A percentile compares a stretch with the other conserved stretches of the same genome.
Conservation (phyloP, 2,329 filamentous ascomycete species). For the Penicillium thymicola region DNA sequence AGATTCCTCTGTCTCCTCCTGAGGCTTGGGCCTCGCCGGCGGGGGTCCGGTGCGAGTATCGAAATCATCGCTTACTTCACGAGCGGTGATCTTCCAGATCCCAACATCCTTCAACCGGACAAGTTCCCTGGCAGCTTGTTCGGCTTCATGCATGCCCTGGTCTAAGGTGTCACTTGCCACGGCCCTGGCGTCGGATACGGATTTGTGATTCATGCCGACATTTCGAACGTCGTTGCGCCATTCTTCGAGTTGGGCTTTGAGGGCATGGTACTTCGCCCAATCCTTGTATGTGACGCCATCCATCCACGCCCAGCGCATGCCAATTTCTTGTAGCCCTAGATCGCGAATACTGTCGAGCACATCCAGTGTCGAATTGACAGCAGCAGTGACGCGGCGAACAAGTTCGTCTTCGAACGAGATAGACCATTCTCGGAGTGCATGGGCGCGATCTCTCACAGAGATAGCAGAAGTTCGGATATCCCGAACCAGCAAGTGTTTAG, state of each 20-base stretch:
- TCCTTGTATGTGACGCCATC: constrained; percentile 95
- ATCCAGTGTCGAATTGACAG: constrained; percentile 75
- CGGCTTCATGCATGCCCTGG: constrained; percentile 74
- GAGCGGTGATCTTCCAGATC: constrained; percentile 74
- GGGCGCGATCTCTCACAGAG: constrained; percentile 71
- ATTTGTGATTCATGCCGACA: constrained; percentile 70
- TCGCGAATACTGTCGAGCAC: constrained; percentile 80
- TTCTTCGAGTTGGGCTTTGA: constrained; percentile 76
- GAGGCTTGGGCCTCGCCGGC: constrained; percentile 30
- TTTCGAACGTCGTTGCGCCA: constrained; percentile 81
- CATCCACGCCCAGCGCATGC: constrained; percentile 92
- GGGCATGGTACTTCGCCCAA: constrained; percentile 89
- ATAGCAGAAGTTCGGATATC: constrained; percentile 66
- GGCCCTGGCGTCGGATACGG: constrained; percentile 64
- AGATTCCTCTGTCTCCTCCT: constrained; percentile 13
- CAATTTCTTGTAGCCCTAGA: constrained; percentile 83
- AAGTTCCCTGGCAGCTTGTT: constrained; percentile 75
- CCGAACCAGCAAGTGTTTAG: constrained; percentile 51
- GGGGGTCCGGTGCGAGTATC: constrained; percentile 55
- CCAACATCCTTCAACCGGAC: constrained; percentile 77
- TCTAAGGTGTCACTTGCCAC: constrained; percentile 69
- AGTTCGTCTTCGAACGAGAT: constrained; percentile 68
- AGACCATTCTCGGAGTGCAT: constrained; percentile 74
- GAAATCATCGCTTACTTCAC: constrained; percentile 76
- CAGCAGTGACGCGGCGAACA: constrained; percentile 63